Evolutionary conservation across 2,329 filamentous ascomycete species (phyloP), one percentile per base, ranked within the genome.

Genomic region (Plenodomus biglobosus): DNA sequence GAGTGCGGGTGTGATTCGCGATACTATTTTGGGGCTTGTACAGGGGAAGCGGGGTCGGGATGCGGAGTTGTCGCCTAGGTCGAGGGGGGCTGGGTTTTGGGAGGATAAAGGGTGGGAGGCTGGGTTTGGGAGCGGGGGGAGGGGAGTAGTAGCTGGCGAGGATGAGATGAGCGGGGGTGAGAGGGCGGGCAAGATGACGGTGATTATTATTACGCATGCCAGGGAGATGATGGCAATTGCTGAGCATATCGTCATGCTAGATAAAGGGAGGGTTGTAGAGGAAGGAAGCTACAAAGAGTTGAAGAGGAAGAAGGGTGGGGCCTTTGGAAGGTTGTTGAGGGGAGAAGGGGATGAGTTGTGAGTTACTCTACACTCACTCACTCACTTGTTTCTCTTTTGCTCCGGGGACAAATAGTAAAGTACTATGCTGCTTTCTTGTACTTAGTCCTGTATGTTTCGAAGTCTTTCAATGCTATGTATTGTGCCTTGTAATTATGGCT

Each of bases 191-290:
- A 75, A 74, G 0, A 80, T 90, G 69, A 87, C 87, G 0, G 83
- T 95, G 0, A 77, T 96, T 15, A 80, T 95, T 19, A 86, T 95
- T 34, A 96, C 91, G 40, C 92, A 96, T 72, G 83, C 80, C 47
- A 78, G 76, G 52, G 86, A 92, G 64, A 95, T 96, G 90, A 96
- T 97, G 88, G 79, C 80, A 48, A 81, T 89, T 49, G 88, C 87
- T 0, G 85, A 90, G 65, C 78, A 82, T 38, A 76, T 96, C 7
- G 76, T 92, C 1, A 83, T 96, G 53, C 59, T 86, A 50, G 78
- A 95, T 21, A 81, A 88, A n/a, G 81, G 84, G 0, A 79, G 81
- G 2, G 76, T 81, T 1, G 82, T 89, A 6, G 86, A 92, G 65
- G 73, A 79, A 46, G 92, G 92, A 0, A 62, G 69, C 0, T 96